Conservation (phyloP, 371 early-diverging fungal genomes). For the Basidiobolus meristosporus region DNA sequence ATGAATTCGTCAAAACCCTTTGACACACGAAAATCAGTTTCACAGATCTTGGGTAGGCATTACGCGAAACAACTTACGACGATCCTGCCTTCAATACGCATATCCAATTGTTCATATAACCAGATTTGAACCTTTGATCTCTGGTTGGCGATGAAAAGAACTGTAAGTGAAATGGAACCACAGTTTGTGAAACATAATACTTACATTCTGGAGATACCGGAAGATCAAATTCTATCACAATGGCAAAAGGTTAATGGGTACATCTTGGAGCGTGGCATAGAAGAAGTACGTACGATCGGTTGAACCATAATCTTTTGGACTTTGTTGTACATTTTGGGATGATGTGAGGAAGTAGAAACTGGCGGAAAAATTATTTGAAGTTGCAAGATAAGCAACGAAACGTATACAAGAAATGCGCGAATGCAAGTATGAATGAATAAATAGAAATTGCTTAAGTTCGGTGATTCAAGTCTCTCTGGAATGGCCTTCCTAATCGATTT, state of each 20-base stretch:
- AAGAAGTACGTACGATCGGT: slow-evolving; percentile 63
- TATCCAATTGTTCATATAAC: slow-evolving; percentile 74
- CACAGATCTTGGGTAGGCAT: background rate
- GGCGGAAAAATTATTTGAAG: too few relatives aligned
- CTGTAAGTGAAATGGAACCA: background rate
- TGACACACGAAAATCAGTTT: slow-evolving; percentile 1
- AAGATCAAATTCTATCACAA: slow-evolving; percentile 70
- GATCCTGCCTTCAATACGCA: slow-evolving; percentile 81
- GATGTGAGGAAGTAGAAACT: too few relatives aligned
- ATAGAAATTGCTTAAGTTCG: too few relatives aligned
- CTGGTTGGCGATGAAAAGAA: slow-evolving; percentile 14
- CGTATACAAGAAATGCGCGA: too few relatives aligned
- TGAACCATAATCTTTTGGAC: slow-evolving; percentile 92
- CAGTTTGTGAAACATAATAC: background rate
- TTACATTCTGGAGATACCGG: slow-evolving; percentile 67
- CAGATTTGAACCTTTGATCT: slow-evolving; percentile 80
- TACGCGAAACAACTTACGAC: slow-evolving; percentile 18
- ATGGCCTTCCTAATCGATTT: too few relatives aligned
- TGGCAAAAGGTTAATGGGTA: background rate
- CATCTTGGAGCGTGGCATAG: background rate
- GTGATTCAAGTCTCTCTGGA: too few relatives aligned
- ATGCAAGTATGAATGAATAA: too few relatives aligned
- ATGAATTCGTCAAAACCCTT: slow-evolving; percentile 97
- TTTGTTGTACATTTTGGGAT: slow-evolving; percentile 23
- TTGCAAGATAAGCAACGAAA: too few relatives aligned